Conservation (phyloP, 805 yeast genomes). For the Suhomyces sp. region DNA sequence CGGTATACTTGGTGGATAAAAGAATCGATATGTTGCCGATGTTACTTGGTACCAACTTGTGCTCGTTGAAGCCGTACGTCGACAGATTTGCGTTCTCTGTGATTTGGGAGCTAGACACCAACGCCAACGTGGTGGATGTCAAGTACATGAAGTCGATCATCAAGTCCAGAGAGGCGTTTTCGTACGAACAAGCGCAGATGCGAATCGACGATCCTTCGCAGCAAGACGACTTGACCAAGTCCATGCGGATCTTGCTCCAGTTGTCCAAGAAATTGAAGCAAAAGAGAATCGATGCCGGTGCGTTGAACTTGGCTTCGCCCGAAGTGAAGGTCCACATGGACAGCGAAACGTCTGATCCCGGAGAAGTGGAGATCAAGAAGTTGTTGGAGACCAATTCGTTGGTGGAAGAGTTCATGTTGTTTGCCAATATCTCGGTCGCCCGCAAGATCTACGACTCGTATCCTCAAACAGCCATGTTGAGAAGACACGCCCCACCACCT, state of each 20-base stretch:
- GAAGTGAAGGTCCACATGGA: constrained; percentile 98
- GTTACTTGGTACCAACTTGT: constrained; percentile 89
- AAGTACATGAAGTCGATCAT: constrained; percentile 85
- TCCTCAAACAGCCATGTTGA: constrained; percentile 97
- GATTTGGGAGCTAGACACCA: constrained; percentile 87
- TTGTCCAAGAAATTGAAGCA: constrained; percentile 85
- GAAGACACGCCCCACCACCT: constrained; percentile 98
- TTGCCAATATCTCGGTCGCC: constrained; percentile 96
- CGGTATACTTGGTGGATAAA: constrained; percentile 94
- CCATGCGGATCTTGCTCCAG: constrained; percentile 77
- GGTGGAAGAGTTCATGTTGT: constrained; percentile 97
- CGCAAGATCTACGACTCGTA: constrained; percentile 85
- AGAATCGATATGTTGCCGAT: constrained; percentile 98
- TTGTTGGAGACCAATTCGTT: constrained; percentile 87
- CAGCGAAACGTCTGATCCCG: constrained; percentile 94
- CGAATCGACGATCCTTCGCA: constrained; percentile 78
- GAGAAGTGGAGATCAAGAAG: constrained; percentile 89
- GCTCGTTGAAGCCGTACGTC: constrained; percentile 92
- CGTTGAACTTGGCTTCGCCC: constrained; percentile 93
- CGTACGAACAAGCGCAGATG: constrained; percentile 89
- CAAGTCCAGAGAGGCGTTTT: constrained; percentile 88
- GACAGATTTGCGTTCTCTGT: constrained; percentile 96
- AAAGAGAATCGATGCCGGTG: constrained; percentile 89
- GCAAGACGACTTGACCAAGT: constrained; percentile 80
- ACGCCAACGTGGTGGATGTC: constrained; percentile 80